Percentiles rank a stretch among this genome's conserved stretches.
phyloP scores from a whole-genome alignment of 2,329 filamentous ascomycete species.

The Truncatella angustata region DNA sequence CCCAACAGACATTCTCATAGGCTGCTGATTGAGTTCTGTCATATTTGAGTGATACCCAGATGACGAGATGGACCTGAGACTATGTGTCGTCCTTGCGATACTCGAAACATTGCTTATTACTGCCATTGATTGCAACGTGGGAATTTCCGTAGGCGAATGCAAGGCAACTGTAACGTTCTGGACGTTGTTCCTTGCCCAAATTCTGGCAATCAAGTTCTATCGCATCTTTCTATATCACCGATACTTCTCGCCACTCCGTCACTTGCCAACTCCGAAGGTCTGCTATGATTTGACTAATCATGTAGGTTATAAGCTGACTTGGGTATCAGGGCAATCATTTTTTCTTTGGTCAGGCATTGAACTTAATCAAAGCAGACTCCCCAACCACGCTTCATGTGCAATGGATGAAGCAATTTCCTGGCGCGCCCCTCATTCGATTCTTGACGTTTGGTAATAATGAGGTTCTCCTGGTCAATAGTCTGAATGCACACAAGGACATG shows the following conservation, averaged over 20 bases:
- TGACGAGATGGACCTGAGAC: too few species aligned
- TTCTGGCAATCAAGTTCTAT: conserved; percentile 13
- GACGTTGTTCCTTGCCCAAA: conserved; percentile 13
- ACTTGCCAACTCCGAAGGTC: conserved; percentile 16
- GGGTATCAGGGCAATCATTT: conserved; percentile 18
- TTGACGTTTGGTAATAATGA: conserved; percentile 23
- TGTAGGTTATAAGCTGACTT: background rate
- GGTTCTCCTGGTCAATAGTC: conserved; percentile 21
- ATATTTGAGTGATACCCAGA: too few species aligned
- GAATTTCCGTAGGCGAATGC: background rate
- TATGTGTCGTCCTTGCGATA: too few species aligned
- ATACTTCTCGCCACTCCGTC: conserved; percentile 16
- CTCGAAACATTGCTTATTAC: too few species aligned
- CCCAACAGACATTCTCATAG: too few species aligned
- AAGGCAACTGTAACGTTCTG: background rate
- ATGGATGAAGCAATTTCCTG: conserved; percentile 22
- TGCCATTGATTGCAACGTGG: background rate
- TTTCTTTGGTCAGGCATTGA: conserved; percentile 19
- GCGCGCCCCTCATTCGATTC: conserved; percentile 25
- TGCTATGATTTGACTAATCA: background rate
- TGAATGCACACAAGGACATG: conserved; percentile 22
- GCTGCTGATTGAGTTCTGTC: too few species aligned
- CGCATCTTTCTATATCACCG: conserved; percentile 14
- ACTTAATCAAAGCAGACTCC: conserved; percentile 14
- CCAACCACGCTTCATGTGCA: conserved; percentile 17